phyloP scores from a whole-genome alignment of 2,329 filamentous ascomycete species.

The Fusarium buharicum region DNA sequence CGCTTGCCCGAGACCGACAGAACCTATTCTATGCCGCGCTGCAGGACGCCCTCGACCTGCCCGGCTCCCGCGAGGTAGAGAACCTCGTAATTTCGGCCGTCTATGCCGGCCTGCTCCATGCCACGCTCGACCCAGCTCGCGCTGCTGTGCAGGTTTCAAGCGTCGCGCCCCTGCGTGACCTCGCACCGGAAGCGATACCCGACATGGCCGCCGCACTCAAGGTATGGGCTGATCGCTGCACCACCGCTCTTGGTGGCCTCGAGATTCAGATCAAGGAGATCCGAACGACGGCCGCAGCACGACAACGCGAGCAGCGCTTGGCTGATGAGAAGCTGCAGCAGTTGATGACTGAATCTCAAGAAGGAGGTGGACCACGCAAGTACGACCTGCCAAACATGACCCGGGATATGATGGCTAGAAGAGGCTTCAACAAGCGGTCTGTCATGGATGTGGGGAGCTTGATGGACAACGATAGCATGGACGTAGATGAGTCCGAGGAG shows the following conservation, averaged over 20 bases:
- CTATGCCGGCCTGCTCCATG: conserved; percentile 84
- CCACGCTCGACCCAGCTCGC: conserved; percentile 82
- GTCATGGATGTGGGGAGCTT: conserved; percentile 58
- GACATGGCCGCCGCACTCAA: conserved; percentile 74
- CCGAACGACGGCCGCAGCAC: conserved; percentile 64
- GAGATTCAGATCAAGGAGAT: conserved; percentile 79
- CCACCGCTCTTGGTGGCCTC: conserved; percentile 75
- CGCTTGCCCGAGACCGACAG: conserved; percentile 74
- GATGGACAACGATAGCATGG: conserved; percentile 63
- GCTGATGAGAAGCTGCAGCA: conserved; percentile 61
- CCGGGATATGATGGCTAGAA: conserved; percentile 43
- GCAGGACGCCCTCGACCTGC: conserved; percentile 72
- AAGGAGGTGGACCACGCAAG: conserved; percentile 50
- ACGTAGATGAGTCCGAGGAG: conserved; percentile 65
- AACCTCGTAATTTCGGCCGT: conserved; percentile 86
- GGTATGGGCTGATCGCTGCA: conserved; percentile 83
- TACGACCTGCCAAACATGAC: conserved; percentile 35
- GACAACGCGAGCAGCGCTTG: conserved; percentile 61
- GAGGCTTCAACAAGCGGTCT: conserved; percentile 48
- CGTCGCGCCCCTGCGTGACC: conserved; percentile 86
- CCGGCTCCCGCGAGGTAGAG: conserved; percentile 77
- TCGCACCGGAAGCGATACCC: conserved; percentile 77
- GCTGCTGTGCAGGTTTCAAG: conserved; percentile 80
- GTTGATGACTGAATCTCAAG: conserved; percentile 60
- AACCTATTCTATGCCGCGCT: conserved; percentile 80